Conservation (phyloP, 768 basidiomycete genomes). For the Crucibulum laeve region DNA sequence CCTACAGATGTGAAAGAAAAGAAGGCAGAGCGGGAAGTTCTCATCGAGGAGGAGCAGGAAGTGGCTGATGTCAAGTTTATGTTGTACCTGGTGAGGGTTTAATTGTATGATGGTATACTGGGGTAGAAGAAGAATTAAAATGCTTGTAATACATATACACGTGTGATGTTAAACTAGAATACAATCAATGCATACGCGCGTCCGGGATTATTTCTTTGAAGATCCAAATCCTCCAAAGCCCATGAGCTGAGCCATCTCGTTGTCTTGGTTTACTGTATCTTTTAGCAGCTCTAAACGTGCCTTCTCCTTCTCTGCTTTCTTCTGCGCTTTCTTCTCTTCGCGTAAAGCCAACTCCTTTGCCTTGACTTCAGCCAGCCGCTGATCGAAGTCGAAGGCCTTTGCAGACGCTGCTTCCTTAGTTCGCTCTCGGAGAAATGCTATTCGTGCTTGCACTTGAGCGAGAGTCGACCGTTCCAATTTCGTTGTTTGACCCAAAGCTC, state of each 20-base stretch:
- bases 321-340: constrained; percentile 72
- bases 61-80: constrained; percentile 75
- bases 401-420: constrained; percentile 79
- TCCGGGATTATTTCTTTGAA: constrained; percentile 58
- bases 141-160: constrained; percentile 3
- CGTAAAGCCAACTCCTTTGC: constrained; percentile 65
- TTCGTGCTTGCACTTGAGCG: constrained; percentile 88
- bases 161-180: constrained; percentile 20
- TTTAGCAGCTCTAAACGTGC: constrained; percentile 62
- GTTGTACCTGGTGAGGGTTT: constrained; percentile 27
- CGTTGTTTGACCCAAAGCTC: constrained; percentile 93
- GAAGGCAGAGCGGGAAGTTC: constrained; percentile 39
- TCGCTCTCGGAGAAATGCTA: constrained; percentile 82
- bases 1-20: constrained; percentile 58
- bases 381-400: constrained; percentile 93
- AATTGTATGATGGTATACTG: background rate
- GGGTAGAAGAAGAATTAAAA: constrained; percentile 5
- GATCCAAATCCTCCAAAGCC: constrained; percentile 90
- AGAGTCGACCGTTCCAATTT: constrained; percentile 86
- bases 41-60: constrained; percentile 88
- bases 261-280: constrained; percentile 42
- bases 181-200: constrained; percentile 9
- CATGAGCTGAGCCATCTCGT: constrained; percentile 80
- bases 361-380: constrained; percentile 79
- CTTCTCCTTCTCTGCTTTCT: constrained; percentile 75